These are phyloP conservation scores for Coffea eugenioides DNA, from an alignment of 257 asterid genomes.

Conservation along the genomic window DNA sequence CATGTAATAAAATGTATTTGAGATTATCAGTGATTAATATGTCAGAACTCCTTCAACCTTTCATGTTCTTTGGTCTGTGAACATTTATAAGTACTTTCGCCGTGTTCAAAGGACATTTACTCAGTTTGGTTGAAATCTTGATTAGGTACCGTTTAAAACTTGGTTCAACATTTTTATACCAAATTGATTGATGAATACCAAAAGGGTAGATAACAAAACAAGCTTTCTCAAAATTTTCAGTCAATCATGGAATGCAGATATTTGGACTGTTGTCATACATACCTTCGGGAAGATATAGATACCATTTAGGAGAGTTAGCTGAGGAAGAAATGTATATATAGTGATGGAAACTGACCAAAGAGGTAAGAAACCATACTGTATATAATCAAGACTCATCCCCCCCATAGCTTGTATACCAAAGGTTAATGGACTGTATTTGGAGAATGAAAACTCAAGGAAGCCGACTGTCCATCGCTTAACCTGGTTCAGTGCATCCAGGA, in stretches of 20 bases:
- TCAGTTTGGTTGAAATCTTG: no score
- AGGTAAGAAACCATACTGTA: constrained; percentile 60
- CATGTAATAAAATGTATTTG: no score
- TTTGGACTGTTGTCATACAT: not conserved
- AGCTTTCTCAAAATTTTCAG: no score
- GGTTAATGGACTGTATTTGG: constrained; percentile 50
- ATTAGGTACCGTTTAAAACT: no score
- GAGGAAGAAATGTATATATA: constrained; percentile 62
- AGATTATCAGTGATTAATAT: no score
- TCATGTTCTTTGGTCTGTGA: no score
- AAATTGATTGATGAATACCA: no score
- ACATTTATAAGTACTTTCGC: no score
- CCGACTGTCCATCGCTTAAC: constrained; percentile 64
- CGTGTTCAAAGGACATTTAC: no score
- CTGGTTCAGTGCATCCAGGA: constrained; percentile 50
- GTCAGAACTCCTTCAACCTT: no score
- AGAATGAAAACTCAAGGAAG: constrained; percentile 53
- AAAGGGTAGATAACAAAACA: no score
- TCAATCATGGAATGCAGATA: not conserved
- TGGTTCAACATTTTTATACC: no score
- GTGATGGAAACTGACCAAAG: constrained; percentile 51
- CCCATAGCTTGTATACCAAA: constrained; percentile 46
- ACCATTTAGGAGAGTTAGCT: constrained; percentile 41
- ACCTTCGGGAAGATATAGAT: constrained; percentile 66
- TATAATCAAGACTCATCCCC: constrained; percentile 59